phyloP scores from a whole-genome alignment of 1,284 basidiomycete species.

The Pseudozyma flocculosa region DNA sequence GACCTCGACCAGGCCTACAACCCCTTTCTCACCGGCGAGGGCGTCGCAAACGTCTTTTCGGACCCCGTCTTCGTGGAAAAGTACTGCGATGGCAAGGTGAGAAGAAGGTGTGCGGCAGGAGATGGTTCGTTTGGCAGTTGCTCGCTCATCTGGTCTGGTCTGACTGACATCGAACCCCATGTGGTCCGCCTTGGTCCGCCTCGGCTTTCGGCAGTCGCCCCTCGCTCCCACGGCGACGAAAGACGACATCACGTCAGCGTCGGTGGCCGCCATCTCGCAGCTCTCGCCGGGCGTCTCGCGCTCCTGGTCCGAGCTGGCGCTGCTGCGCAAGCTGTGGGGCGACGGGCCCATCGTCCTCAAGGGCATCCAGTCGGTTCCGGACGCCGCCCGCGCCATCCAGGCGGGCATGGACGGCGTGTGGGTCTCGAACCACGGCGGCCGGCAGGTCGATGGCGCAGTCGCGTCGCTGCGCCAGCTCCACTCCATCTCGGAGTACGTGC shows the following conservation, averaged over 20 bases:
- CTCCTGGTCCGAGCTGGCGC: conserved; percentile 44
- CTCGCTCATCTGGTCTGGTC: too few relatives aligned
- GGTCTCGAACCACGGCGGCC: conserved; percentile 54
- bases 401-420: conserved; percentile 50
- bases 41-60: conserved; percentile 44
- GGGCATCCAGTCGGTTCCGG: conserved; percentile 43
- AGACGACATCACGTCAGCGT: conserved; percentile 42
- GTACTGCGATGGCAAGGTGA: conserved; percentile 42
- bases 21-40: conserved; percentile 66
- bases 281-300: conserved; percentile 43
- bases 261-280: conserved; percentile 37
- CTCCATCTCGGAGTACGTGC: conserved; percentile 32
- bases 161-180: too few relatives aligned
- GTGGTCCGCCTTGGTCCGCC: too few relatives aligned
- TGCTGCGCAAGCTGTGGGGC: conserved; percentile 45
- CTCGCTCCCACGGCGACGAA: conserved; percentile 24
- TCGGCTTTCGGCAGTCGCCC: conserved; percentile 21
- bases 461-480: conserved; percentile 38
- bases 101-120: too few relatives aligned
- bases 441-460: conserved; percentile 52
- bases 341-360: conserved; percentile 50
- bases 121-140: too few relatives aligned
- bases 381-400: conserved; percentile 44
- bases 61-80: conserved; percentile 51
- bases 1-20: conserved; percentile 62